These are phyloP conservation scores for Alternaria brassicae DNA, from an alignment of 2,329 filamentous ascomycete genomes.

Conservation along the genomic window DNA sequence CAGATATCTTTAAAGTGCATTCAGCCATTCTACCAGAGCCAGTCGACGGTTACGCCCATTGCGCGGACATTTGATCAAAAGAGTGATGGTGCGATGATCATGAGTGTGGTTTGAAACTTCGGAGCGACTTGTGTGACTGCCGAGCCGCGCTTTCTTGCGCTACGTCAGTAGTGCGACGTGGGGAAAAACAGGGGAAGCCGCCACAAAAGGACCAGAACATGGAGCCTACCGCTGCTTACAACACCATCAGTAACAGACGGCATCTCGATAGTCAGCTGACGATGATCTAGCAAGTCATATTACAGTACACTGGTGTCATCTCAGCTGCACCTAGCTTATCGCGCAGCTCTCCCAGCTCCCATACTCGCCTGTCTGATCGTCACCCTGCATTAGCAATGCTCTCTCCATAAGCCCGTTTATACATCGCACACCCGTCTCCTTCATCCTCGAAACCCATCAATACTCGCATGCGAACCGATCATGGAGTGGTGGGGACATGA, in stretches of 20 bases:
- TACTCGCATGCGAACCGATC: neutral
- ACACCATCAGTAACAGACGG: neutral
- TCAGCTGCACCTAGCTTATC: neutral
- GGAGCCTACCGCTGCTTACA: neutral
- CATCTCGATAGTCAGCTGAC: neutral
- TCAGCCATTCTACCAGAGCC: neutral
- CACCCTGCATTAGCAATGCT: neutral
- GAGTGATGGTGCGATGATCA: neutral
- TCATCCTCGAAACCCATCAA: neutral
- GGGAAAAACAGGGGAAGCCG: slow-evolving; percentile 10
- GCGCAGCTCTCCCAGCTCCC: too few relatives aligned
- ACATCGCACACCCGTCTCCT: neutral
- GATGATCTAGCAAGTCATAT: neutral
- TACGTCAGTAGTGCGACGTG: slow-evolving; percentile 16
- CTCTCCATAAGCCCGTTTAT: neutral
- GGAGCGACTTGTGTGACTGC: slow-evolving; percentile 13
- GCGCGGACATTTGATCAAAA: neutral
- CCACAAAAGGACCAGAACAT: neutral
- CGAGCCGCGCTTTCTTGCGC: slow-evolving; percentile 10
- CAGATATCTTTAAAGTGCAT: too few relatives aligned
- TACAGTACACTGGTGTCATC: neutral
- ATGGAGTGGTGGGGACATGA: neutral
- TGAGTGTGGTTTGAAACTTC: neutral
- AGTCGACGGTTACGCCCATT: neutral
- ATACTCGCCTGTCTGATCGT: neutral